Base-by-base conservation (phyloP, 2,329 filamentous ascomycete genomes). In the Trichoderma harzianum region DNA sequence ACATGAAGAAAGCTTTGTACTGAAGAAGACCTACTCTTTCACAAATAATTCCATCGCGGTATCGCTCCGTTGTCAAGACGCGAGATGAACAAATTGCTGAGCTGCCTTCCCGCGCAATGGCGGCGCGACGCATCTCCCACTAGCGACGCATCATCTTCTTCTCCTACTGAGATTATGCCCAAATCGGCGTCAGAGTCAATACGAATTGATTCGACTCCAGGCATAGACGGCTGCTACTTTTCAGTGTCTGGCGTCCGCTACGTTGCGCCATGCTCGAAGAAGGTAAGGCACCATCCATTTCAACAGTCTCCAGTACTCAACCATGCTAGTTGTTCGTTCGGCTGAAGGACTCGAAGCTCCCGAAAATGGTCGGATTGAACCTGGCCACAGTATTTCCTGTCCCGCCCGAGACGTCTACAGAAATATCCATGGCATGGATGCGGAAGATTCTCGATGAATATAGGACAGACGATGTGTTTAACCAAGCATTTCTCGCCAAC, bases 381-480 rank as follows among this genome's bases (percentile, higher is more conserved):
- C 5, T 51, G 47, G 21, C 47, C 3, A 51, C 47, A 7, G n/a
- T 51, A 14, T 51, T 51, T 14, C 47, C n/a, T 14, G 10, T 51
- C 1, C 47, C 47, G 2, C 2, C 43, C 7, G 21, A 51, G 11
- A 2, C 0, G 0, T 5, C 43, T 2, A 24, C 11, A 51, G 5
- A 24, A 3, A 51, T 51, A 51, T 51, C 47, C 0, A 21, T 24
- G n/a, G n/a, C 5, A 12, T 51, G 47, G 47, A 7, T 14, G 10
- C 11, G 11, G n/a, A 21, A 24, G 21, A 3, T 1, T 2, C 21
- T 24, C 2, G 47, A 51, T 14, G 21, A 51, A 51, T 51, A 51
- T 2, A 51, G 7, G n/a, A 51, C n/a, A 12, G 47, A 51, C 11
- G 47, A 51, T 2, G 47, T 51, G 5, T 51, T 51, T 1, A 24